Evolutionary conservation across 257 asterid species (phyloP).

Genomic region (Lithospermum erythrorhizon): DNA sequence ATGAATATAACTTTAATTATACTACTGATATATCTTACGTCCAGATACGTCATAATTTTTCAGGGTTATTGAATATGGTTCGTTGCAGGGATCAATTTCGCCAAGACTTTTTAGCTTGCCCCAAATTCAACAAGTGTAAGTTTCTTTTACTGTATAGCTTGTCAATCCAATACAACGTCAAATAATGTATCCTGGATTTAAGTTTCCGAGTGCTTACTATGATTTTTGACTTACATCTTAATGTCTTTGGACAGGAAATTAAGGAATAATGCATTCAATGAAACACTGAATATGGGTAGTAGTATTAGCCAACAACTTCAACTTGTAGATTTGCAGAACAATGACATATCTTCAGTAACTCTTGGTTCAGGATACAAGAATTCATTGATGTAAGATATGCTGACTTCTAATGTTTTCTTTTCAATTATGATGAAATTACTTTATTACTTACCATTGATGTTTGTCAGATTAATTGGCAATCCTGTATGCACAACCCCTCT

Average conservation of each 20-base stretch:
- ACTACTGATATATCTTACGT: conserved; percentile 12
- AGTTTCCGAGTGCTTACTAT: not conserved
- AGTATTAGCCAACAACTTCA: conserved; percentile 51
- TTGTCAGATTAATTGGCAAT: conserved; percentile 71
- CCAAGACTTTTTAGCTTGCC: conserved; percentile 57
- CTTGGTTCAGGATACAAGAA: conserved; percentile 76
- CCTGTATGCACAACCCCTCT: conserved; percentile 68
- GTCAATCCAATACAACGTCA: not conserved
- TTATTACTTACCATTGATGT: conserved; percentile 4
- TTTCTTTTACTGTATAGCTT: conserved; percentile 5
- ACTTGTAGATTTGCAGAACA: conserved; percentile 70
- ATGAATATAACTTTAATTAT: not conserved
- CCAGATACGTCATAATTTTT: conserved; percentile 12
- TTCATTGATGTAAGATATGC: conserved; percentile 49
- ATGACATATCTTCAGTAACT: conserved; percentile 59
- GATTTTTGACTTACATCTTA: not conserved
- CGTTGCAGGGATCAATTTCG: conserved; percentile 65
- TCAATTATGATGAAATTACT: not conserved
- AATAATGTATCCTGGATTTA: not conserved
- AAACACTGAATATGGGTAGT: conserved; percentile 64
- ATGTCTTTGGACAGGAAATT: conserved; percentile 47
- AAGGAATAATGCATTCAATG: conserved; percentile 64
- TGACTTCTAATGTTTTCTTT: not conserved
- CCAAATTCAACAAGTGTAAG: conserved; percentile 91
- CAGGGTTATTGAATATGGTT: conserved; percentile 83